Base-by-base conservation (phyloP, 2,329 filamentous ascomycete species). In the Colletotrichum australisinense region DNA sequence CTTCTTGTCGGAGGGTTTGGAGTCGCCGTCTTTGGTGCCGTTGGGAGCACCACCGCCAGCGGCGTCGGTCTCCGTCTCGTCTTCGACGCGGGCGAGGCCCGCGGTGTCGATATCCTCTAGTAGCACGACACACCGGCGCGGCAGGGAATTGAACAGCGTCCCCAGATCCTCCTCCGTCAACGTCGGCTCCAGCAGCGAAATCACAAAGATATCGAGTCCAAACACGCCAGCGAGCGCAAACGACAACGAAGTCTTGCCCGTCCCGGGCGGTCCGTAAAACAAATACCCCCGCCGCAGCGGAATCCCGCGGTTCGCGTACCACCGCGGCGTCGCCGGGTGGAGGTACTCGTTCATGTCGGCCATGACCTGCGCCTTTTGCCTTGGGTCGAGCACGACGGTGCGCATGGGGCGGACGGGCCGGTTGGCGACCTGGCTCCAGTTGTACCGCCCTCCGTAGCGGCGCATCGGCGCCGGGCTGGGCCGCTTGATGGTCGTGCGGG, bases 311-410 rank as follows among this genome's bases (percentile, higher is more conserved):
- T 91, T 91, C 0, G 93, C 90, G 78, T 96, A 96, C 93, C 93
- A 96, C 11, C 87, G 86, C 1, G 91, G 89, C 0, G 91, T 94
- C 1, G 87, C 84, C 0, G 93, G 93, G 67, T 94, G 90, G 0
- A 97, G 85, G 75, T 94, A 96, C 77, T 95, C 93, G 76, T 94
- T 93, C 78, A 96, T 92, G 77, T 97, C 94, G 30, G 85, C 84
- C 11, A 95, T 82, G 4, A 96, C 86, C 38, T 87, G 86, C 1
- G 87, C 84, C 81, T 95, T 96, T 78, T 94, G 89, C 58, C 86
- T 81, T 9, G 87, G 84, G 75, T 94, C 93, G 5, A 97, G 86
- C 2, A 95, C 91, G 1, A 97, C 93, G 0, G 94, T 96, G 63
- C 88, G 87, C 85, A 96, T 93, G 1, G 92, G 92, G 19, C 93